Conservation (phyloP, 495 filamentous ascomycete species). For the Oidiodendron maius region DNA sequence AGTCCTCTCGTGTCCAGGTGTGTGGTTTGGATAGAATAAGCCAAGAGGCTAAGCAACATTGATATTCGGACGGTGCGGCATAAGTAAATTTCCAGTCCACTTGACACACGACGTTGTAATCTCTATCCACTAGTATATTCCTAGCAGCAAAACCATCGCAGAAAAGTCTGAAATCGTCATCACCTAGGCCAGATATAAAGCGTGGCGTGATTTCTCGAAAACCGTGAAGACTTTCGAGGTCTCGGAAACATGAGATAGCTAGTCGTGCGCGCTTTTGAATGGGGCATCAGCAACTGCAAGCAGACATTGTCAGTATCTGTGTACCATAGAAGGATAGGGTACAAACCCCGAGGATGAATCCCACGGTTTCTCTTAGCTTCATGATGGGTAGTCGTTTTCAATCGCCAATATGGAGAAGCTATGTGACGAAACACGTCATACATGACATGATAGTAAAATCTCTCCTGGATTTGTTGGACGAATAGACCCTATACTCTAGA, state of each 20-base stretch:
- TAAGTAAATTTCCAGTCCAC: neutral
- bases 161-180: neutral
- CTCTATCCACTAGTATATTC: neutral
- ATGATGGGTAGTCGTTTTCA: no score
- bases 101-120: neutral
- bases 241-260: neutral
- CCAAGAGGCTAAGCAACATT: neutral
- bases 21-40: neutral
- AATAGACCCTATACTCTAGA: conserved; percentile 14
- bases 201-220: neutral
- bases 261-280: neutral
- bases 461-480: conserved; percentile 11
- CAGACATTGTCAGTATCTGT: neutral
- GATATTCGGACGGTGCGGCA: neutral
- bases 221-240: neutral
- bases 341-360: neutral
- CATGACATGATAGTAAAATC: neutral
- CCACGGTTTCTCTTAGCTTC: neutral
- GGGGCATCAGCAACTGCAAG: neutral
- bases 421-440: neutral
- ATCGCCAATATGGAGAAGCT: conserved; percentile 1
- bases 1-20: neutral
- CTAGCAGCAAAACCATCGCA: neutral
- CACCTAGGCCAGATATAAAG: neutral
- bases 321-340: neutral